Evolutionary conservation across 495 filamentous ascomycete species (phyloP), one percentile per base, ranked within the genome.

Genomic region (Penicillium desertorum): DNA sequence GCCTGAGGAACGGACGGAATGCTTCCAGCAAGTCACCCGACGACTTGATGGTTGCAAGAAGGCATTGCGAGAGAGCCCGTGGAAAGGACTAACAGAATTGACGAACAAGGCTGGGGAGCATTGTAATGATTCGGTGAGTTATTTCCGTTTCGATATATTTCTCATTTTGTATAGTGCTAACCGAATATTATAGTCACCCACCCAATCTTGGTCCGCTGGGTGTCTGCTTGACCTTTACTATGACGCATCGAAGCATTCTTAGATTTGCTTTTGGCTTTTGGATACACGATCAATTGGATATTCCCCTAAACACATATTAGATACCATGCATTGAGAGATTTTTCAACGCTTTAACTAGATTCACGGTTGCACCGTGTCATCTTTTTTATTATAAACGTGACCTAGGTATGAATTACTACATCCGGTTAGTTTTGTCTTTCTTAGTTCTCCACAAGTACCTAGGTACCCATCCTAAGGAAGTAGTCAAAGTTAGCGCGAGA

Each of bases 181-280:
- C 42, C 1, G 43, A 23, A 36, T 25, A 48, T 30, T 30, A 50
- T 56, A 90, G 86, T 92, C 86, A 29, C 94, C 94, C 16, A 96
- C 93, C 2, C 94, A 99, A 68, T 87, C 93, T 10, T 99, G 94
- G 94, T 96, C 91, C 20, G 86, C 95, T 0, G 87, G 90, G 9
- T 98, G 94, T 67, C 73, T 98, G 62, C 88, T 99, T 63, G 94
- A 99, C 72, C 66, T 99, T 44, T 98, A 94, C 68, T 90, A 95
- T 71, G 94, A 98, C 70, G 91, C 91, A 39, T 83, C 76, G 10
- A 66, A 66, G 45, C 62, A 71, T 60, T 57, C 66, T 6, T 74
- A 61, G 45, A 46, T 52, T 22, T 36, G 0, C 5, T 29, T 58
- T 34, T 19, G 11, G 32, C 41, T 19, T 41, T 61, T 52, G 30